Base-by-base conservation (phyloP, 2,329 filamentous ascomycete species). In the Aspergillus spinulosporus region DNA sequence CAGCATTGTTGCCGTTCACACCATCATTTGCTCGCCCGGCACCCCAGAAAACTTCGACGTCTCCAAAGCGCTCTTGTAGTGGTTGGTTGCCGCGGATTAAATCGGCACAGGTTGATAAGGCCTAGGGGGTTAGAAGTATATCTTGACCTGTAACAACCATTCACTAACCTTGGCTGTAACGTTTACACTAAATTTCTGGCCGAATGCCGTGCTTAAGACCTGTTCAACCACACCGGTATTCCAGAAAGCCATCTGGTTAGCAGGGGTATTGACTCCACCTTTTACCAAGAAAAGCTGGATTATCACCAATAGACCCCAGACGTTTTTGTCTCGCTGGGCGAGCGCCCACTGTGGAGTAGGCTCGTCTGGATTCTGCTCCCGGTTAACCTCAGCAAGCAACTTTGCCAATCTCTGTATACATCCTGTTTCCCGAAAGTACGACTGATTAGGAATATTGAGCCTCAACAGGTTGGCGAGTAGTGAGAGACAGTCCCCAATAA, bases 401-500 rank as follows among this genome's bases (percentile, higher is more conserved):
- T 82, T 82, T 12, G 87, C 82, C 47, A 97, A 78, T 63, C 86
- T 87, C 21, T 83, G 81, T 11, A 96, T 85, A 67, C 88, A 92
- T 1, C 91, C 92, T 44, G 90, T 93, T 71, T 99, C 94, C 55
- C 93, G 84, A 72, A 99, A 97, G 54, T 93, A 86, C 8, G 91
- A 90, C 73, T 99, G 94, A 68, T 99, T 99, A 2, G 92, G 94
- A 1, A 87, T 79, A 69, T 97, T 97, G 65, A 92, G 83, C 34
- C 88, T 85, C 29, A 99, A 79, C 9, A 99, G 83, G 71, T 97
- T 97, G 42, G 92, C 91, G 48, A 97, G 79, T 52, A 99, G 80
- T 56, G 94, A 93, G 15, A 99, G 79, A 65, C 92, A 97, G 72
- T 99, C 94, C 73, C 97, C 93, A 2, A 97, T 89, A 9, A 90